Conservation (phyloP, 2,329 filamentous ascomycete species). For the Aspergillus oerlinghausenensis region DNA sequence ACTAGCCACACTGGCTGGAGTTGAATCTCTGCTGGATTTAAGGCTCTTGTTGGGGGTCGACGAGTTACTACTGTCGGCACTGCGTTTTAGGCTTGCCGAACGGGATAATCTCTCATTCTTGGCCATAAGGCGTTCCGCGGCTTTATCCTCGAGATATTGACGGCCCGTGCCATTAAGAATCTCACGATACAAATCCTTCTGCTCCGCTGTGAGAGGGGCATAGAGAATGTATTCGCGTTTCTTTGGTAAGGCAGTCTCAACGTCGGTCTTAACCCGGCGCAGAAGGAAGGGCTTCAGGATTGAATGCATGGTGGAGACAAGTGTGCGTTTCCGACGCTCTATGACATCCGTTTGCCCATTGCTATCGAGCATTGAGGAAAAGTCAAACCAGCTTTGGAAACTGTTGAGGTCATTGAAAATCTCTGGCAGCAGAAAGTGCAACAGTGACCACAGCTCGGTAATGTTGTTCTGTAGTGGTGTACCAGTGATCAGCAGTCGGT, state of each 20-base stretch:
- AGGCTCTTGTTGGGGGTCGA: slow-evolving; percentile 62
- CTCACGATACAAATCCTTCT: slow-evolving; percentile 83
- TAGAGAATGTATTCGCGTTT: slow-evolving; percentile 96
- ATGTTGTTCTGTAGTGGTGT: slow-evolving; percentile 95
- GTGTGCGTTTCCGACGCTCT: slow-evolving; percentile 69
- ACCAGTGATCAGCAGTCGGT: slow-evolving; percentile 86
- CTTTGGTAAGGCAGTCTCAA: slow-evolving; percentile 84
- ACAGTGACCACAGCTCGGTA: slow-evolving; percentile 86
- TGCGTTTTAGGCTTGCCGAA: slow-evolving; percentile 55
- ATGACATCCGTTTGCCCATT: slow-evolving; percentile 72
- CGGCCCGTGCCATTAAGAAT: slow-evolving; percentile 73
- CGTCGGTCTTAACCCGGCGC: slow-evolving; percentile 85
- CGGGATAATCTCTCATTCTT: slow-evolving; percentile 30
- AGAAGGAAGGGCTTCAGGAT: slow-evolving; percentile 89
- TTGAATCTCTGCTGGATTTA: slow-evolving; percentile 70
- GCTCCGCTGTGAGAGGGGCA: slow-evolving; percentile 83
- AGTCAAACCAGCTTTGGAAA: slow-evolving; percentile 96
- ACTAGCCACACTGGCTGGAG: slow-evolving; percentile 55
- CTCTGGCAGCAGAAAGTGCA: slow-evolving; percentile 87
- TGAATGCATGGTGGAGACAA: slow-evolving; percentile 84
- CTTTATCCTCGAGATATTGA: slow-evolving; percentile 47
- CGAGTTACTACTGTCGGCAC: slow-evolving; percentile 41
- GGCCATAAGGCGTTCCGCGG: slow-evolving; percentile 44
- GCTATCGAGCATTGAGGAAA: slow-evolving; percentile 83
- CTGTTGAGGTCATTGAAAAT: slow-evolving; percentile 92